A percentile compares a stretch with the other conserved stretches of the same genome.
These are phyloP conservation scores for Porphyrellus cyaneotinctus DNA, from an alignment of 768 basidiomycete species.

Conservation along the genomic window DNA sequence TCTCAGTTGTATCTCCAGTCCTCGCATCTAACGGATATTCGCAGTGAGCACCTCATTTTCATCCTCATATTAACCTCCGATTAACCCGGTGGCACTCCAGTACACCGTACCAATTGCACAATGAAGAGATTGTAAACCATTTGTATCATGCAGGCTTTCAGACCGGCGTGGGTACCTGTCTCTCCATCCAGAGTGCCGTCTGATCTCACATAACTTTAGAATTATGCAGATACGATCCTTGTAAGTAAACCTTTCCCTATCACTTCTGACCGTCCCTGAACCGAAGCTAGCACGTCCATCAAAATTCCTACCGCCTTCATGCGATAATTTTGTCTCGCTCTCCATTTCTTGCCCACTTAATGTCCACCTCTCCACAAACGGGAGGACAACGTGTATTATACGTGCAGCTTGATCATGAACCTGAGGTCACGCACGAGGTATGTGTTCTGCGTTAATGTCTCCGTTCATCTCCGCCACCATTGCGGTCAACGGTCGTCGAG, in stretches of 20 bases:
- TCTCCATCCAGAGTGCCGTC: constrained; percentile 5
- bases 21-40: constrained; percentile 55
- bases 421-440: constrained; percentile 83
- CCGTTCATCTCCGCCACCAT: constrained; percentile 32
- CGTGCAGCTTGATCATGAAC: constrained; percentile 72
- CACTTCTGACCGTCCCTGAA: constrained; percentile 9
- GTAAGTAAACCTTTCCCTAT: constrained; percentile 39
- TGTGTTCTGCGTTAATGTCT: constrained; percentile 28
- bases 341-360: constrained; percentile 82
- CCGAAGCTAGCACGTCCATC: constrained; percentile 59
- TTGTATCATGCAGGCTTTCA: constrained; percentile 78
- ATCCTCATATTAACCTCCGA: not conserved
- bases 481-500: constrained; percentile 17
- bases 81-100: constrained; percentile 20
- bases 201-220: constrained; percentile 41
- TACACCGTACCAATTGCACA: constrained; percentile 57
- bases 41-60: constrained; percentile 44
- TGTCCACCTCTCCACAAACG: constrained; percentile 73
- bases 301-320: constrained; percentile 73
- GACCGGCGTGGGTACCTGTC: constrained; percentile 59
- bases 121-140: constrained; percentile 75
- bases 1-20: constrained; percentile 28
- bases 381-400: constrained; percentile 66
- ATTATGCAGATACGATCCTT: constrained; percentile 78
- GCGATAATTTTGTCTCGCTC: constrained; percentile 85